A percentile compares a stretch with the other conserved stretches of the same genome.
These are phyloP conservation scores for Cercospora sp. DNA, from an alignment of 2,329 filamentous ascomycete species.

Conservation along the genomic window DNA sequence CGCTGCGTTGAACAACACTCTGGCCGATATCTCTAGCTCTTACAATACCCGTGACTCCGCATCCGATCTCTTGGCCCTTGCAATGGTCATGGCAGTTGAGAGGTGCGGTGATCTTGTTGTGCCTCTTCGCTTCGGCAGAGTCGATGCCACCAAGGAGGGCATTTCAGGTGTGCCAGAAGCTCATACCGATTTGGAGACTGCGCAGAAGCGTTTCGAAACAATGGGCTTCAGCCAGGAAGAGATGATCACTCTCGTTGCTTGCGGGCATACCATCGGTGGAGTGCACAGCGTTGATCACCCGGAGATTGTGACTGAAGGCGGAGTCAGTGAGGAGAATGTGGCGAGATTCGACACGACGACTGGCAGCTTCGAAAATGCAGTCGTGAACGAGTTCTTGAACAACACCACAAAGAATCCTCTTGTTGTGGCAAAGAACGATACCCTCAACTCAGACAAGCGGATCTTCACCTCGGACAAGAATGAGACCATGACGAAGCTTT, in stretches of 20 bases:
- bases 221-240: slow-evolving; percentile 1
- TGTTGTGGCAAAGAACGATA: not conserved
- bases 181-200: not conserved
- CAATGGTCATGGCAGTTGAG: not conserved
- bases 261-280: not conserved
- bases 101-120: not conserved
- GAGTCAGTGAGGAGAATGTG: not conserved
- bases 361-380: not conserved
- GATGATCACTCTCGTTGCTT: not conserved
- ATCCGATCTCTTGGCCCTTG: not conserved
- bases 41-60: not conserved
- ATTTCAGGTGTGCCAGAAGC: not conserved
- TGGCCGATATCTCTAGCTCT: not conserved
- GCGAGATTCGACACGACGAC: not conserved
- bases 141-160: not conserved
- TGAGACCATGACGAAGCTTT: not conserved
- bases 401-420: not conserved
- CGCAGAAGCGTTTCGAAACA: not conserved
- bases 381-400: not conserved
- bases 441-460: not conserved
- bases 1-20: not conserved
- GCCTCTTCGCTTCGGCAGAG: not conserved
- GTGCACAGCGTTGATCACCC: not conserved
- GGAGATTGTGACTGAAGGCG: not conserved
- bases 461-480: not conserved